These are phyloP conservation scores for Spathaspora passalidarum DNA, from an alignment of 805 yeast species.

Conservation along the genomic window DNA sequence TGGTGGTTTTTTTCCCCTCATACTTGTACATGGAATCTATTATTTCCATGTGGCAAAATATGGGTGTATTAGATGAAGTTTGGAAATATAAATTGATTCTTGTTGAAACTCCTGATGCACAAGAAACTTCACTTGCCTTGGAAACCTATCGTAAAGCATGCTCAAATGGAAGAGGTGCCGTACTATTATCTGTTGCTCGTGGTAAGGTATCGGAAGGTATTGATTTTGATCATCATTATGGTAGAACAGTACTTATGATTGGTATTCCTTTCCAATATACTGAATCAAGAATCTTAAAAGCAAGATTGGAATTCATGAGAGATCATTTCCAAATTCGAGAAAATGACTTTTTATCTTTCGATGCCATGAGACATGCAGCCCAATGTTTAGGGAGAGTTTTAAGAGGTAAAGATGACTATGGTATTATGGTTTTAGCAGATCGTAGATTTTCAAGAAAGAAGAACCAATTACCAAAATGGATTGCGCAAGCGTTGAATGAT, in stretches of 20 bases:
- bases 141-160: conserved; percentile 97
- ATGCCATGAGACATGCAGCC: conserved; percentile 99
- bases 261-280: conserved; percentile 99
- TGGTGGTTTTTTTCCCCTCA: conserved; percentile 97
- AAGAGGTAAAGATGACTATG: conserved; percentile 98
- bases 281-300: conserved; percentile 92
- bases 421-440: conserved; percentile 97
- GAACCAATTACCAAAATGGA: conserved; percentile 94
- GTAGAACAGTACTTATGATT: conserved; percentile 95
- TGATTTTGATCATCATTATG: conserved; percentile 98
- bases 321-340: conserved; percentile 92
- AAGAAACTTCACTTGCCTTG: conserved; percentile 91
- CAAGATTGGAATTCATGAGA: conserved; percentile 87
- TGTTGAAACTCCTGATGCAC: conserved; percentile 99
- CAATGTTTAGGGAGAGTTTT: conserved; percentile 96
- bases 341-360: conserved; percentile 92
- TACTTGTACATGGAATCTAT: conserved; percentile 97
- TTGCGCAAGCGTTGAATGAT: conserved; percentile 86
- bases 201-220: conserved; percentile 99
- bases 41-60: conserved; percentile 97
- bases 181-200: conserved; percentile 93
- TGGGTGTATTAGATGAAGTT: conserved; percentile 97
- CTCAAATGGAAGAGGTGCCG: conserved; percentile 96
- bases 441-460: conserved; percentile 85
- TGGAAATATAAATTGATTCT: conserved; percentile 95